Base-by-base conservation (phyloP, 495 filamentous ascomycete genomes). In the Penicillium taxi region DNA sequence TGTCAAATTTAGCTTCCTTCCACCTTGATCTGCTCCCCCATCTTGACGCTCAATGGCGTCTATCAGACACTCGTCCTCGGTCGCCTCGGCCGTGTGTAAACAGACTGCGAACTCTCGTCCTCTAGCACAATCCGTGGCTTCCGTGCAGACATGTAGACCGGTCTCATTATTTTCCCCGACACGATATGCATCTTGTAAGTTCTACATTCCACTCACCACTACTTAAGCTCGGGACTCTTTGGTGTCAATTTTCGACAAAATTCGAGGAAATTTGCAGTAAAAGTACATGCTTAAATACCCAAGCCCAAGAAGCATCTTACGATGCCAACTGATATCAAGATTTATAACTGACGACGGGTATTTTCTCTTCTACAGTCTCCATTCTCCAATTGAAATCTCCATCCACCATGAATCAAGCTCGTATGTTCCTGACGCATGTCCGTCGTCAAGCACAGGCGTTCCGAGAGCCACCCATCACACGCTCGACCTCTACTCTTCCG, bases 381-480 rank as follows among this genome's bases (percentile, higher is more conserved):
- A 29, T 38, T n/a, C n/a, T n/a, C n/a, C n/a, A n/a, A n/a, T n/a
- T 24, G 22, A 24, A 24, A 6, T 11, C 22, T 24, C 11, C 22
- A 11, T 24, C 50, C 35, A 34, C 49, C 27, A 41, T 45, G 31
- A 54, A 49, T 25, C 61, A 67, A 54, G 53, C 47, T 32, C 58
- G 63, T 37, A 61, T 59, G 25, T 70, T 69, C 49, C 41, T 68
- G 36, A 59, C 59, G 12, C 58, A 62, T 52, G 64, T 55, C 47
- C 52, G 53, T 48, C 59, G 52, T 12, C 50, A 63, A 44, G 50
- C 64, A 41, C 62, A 64, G 45, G 58, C 59, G 34, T 42, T 63
- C 11, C 62, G 59, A 49, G 55, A 60, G 39, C 59, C 52, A 32
- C 34, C 47, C 9, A 26, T 51, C 55, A 35, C 44, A 38, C 44